Conservation (phyloP, 257 asterid species). For the Jacaranda copaia region DNA sequence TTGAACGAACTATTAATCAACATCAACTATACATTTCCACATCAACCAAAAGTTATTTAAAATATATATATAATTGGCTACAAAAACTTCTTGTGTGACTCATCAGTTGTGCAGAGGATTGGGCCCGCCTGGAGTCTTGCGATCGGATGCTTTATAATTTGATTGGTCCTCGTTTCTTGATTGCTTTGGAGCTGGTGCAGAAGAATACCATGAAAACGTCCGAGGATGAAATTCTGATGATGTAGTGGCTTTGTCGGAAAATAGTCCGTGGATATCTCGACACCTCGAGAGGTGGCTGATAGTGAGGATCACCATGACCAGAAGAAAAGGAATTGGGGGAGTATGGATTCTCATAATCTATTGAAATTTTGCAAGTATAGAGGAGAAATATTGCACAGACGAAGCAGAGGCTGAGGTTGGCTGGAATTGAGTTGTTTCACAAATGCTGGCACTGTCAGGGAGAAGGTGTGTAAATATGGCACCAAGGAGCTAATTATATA, state of each 20-base stretch:
- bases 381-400: background rate
- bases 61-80: background rate
- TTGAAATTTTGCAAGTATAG: background rate
- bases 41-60: background rate
- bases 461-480: constrained; percentile 28
- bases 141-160: constrained; percentile 41
- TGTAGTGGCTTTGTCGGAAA: background rate
- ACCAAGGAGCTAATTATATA: no score
- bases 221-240: constrained; percentile 20
- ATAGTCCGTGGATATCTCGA: constrained; percentile 22
- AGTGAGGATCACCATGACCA: constrained; percentile 33
- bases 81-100: no score
- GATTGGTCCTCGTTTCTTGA: constrained; percentile 34
- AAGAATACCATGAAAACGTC: constrained; percentile 36
- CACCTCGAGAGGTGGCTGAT: constrained; percentile 42
- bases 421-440: constrained; percentile 32
- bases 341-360: constrained; percentile 45
- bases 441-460: constrained; percentile 35
- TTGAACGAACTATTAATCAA: background rate
- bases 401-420: constrained; percentile 27
- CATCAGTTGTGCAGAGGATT: constrained; percentile 67
- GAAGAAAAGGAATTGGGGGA: constrained; percentile 31
- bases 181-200: constrained; percentile 40
- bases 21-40: background rate
- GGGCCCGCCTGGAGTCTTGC: constrained; percentile 65